Evolutionary conservation across 179 eudicot species (phyloP).

Genomic region (Corrigiola litoralis): DNA sequence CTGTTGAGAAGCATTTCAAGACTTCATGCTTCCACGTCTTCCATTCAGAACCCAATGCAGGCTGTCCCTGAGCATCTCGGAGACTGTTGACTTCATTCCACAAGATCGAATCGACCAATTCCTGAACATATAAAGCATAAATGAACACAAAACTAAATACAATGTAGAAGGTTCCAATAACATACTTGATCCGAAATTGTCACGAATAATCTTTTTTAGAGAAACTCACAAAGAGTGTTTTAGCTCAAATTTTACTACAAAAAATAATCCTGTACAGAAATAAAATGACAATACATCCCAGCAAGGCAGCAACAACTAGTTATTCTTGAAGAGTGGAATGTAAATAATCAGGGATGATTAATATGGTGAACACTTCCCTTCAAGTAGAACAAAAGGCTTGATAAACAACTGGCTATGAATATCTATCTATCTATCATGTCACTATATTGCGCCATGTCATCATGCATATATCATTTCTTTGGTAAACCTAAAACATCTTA

Average conservation of each 20-base stretch:
- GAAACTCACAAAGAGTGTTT: not conserved
- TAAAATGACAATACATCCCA: no score
- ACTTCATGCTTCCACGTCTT: conserved; percentile 79
- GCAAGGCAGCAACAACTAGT: not conserved
- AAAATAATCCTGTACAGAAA: no score
- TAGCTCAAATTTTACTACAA: no score
- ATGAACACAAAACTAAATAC: conserved; percentile 2
- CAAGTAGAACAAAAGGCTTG: no score
- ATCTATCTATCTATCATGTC: no score
- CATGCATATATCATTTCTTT: no score
- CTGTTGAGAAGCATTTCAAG: conserved; percentile 58
- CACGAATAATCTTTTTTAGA: not conserved
- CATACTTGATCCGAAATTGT: not conserved
- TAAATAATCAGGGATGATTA: not conserved
- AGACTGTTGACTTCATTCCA: conserved; percentile 66
- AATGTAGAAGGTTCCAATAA: not conserved
- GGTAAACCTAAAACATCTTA: no score
- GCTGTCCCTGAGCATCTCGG: conserved; percentile 41
- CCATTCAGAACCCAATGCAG: conserved; percentile 64
- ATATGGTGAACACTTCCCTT: not conserved
- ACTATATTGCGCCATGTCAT: no score
- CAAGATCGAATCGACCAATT: conserved; percentile 60
- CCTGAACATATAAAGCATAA: conserved; percentile 43
- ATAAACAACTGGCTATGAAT: no score
- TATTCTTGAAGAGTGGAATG: not conserved